phyloP scores from a whole-genome alignment of 1,139 yeast genomes.

The Blastobotrys apis region DNA sequence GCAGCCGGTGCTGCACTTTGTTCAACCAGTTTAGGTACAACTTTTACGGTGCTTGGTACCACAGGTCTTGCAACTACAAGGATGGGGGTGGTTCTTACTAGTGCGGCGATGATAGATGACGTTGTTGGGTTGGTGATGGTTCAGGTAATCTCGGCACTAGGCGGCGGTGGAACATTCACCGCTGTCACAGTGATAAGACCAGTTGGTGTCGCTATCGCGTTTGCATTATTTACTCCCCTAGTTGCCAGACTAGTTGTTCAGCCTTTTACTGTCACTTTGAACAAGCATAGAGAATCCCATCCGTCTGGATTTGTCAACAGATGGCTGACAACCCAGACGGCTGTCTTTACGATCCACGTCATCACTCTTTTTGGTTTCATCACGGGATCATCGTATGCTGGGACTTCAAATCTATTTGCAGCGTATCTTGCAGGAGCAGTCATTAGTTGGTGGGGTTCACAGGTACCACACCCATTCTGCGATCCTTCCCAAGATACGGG shows the following conservation, averaged over 20 bases:
- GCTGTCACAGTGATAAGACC: slow-evolving; percentile 4
- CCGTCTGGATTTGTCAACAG: not conserved
- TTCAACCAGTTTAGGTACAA: slow-evolving; percentile 11
- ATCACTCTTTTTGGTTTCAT: slow-evolving; percentile 3
- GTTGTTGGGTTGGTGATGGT: slow-evolving; percentile 13
- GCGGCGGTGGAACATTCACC: not conserved
- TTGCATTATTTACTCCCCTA: not conserved
- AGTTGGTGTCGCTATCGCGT: slow-evolving; percentile 6
- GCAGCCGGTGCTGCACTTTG: slow-evolving; percentile 11
- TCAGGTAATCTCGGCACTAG: slow-evolving; percentile 6
- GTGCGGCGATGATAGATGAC: slow-evolving; percentile 14
- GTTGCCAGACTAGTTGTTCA: slow-evolving; percentile 1
- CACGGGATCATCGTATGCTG: slow-evolving; percentile 9
- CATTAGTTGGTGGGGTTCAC: slow-evolving; percentile 5
- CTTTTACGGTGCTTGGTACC: slow-evolving; percentile 8
- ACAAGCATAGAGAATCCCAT: no score
- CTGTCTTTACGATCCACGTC: not conserved
- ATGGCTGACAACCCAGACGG: not conserved
- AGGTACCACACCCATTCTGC: not conserved
- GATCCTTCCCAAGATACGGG: no score
- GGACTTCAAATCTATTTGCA: slow-evolving; percentile 9
- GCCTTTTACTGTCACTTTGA: not conserved
- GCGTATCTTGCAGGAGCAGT: slow-evolving; percentile 10
- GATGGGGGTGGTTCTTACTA: slow-evolving; percentile 7
- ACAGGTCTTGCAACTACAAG: slow-evolving; percentile 2